Base-by-base conservation (phyloP, 116 monocot genomes). In the Dioscorea cayenensis region DNA sequence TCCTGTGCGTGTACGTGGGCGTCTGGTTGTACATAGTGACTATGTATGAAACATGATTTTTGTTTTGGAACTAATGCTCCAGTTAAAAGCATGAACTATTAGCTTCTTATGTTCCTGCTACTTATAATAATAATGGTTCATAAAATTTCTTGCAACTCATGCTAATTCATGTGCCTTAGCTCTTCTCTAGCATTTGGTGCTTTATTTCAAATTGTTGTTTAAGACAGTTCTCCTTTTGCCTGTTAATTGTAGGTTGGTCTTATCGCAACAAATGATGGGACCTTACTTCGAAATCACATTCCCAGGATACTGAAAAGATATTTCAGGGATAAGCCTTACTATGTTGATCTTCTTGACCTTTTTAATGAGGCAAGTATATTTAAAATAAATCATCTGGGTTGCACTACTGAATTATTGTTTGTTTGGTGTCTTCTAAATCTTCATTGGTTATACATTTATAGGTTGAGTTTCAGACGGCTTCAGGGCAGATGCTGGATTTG, bases 401-500 rank as follows among this genome's bases (percentile, higher is more conserved):
- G 10, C 43, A 3, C 12, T 43, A 10, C 3, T 67, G 23, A 28
- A 28, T 28, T 43, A 43, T 10, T 64, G 23, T 4, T 23, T 23
- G 23, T 22, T 64, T 20, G 7, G 13, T 20, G 14, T 11, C 14
- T 29, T 14, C 36, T 66, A 16, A 32, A 17, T 36, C 32, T 66
- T 66, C n/a, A 13, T 3, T 64, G 6, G 21, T 21, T 23, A 35
- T 60, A 32, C 18, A 18, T 19, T 11, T 6, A 51, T 64, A 96
- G 96, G 88, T 96, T 65, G 96, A 96, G 68, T 96, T 96, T 76
- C 92, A 96, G 71, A 96, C 96, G 36, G 93, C 93, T 75, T 96
- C 92, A 36, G 96, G 96, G 36, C 96, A 96, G 73, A 85, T 92
- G 90, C 71, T 96, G n/a, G 96, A 96, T 79, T 79, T 96, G 71